A percentile compares a stretch with the other conserved stretches of the same genome.
Evolutionary conservation across 2,329 filamentous ascomycete genomes (phyloP).

Genomic region (Lasiodiplodia gonubiensis): DNA sequence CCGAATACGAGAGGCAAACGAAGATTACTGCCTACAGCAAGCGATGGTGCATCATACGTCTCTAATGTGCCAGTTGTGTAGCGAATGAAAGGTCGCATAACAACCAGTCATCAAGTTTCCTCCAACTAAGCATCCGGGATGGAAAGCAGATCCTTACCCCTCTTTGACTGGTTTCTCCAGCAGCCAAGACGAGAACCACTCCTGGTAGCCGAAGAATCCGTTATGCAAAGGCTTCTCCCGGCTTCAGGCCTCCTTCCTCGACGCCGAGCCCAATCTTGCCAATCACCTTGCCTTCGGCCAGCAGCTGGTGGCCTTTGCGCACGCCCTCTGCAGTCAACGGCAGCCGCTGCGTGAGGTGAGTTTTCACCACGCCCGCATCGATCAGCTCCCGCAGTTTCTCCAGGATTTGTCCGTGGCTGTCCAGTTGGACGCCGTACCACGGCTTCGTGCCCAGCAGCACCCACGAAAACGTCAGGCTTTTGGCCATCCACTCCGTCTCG

Average conservation of each 20-base stretch:
- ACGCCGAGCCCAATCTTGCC: conserved; percentile 45
- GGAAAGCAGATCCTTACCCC: neutral
- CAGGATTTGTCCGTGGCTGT: conserved; percentile 49
- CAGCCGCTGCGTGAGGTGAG: conserved; percentile 46
- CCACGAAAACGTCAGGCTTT: conserved; percentile 52
- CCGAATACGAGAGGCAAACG: neutral
- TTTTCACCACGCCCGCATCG: conserved; percentile 47
- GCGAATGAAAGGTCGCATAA: neutral
- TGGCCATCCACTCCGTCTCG: conserved; percentile 54
- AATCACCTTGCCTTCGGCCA: conserved; percentile 46
- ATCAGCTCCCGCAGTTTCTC: conserved; percentile 43
- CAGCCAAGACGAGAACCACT: neutral
- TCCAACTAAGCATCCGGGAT: neutral
- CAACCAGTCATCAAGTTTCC: neutral
- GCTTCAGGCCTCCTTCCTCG: conserved; percentile 38
- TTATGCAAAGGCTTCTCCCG: neutral
- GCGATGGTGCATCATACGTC: neutral
- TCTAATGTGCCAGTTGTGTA: neutral
- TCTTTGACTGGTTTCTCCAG: neutral
- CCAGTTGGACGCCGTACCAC: conserved; percentile 48
- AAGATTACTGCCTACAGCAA: neutral
- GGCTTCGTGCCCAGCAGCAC: conserved; percentile 50
- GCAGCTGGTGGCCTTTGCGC: conserved; percentile 47
- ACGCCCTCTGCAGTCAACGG: conserved; percentile 47
- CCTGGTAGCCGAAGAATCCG: neutral